Percentiles rank a stretch among this genome's conserved stretches.
These are phyloP conservation scores for Yarrowia osloensis DNA, from an alignment of 805 yeast species.

Conservation along the genomic window DNA sequence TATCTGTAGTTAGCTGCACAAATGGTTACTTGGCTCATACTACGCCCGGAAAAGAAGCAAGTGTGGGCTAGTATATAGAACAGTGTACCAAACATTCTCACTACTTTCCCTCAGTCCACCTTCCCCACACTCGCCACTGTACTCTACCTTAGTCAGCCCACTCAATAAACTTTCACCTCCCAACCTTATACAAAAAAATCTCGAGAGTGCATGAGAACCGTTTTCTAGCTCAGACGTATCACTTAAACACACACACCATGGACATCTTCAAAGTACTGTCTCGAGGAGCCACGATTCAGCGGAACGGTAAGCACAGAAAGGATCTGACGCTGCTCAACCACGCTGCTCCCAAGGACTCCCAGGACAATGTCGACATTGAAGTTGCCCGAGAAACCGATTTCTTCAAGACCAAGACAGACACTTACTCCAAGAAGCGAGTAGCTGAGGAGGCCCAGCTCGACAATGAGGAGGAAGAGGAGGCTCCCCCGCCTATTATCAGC, in stretches of 20 bases:
- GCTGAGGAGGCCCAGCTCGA: slow-evolving; percentile 31
- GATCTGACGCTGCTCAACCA: slow-evolving; percentile 38
- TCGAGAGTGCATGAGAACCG: not conserved
- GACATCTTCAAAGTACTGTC: slow-evolving; percentile 85
- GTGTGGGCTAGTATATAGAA: no score
- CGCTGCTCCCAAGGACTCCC: slow-evolving; percentile 42
- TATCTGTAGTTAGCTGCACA: no score
- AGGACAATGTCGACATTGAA: slow-evolving; percentile 49
- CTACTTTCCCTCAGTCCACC: not conserved
- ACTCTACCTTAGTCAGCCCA: not conserved
- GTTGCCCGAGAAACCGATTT: slow-evolving; percentile 80
- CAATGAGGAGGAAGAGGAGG: slow-evolving; percentile 34
- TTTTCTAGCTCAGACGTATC: not conserved
- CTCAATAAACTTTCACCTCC: not conserved
- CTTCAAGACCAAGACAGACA: slow-evolving; percentile 56
- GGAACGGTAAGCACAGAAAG: slow-evolving; percentile 50
- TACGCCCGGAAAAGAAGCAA: not conserved
- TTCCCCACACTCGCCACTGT: not conserved
- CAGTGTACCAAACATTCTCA: no score
- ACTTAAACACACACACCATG: slow-evolving; percentile 49
- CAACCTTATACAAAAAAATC: slow-evolving; percentile 5
- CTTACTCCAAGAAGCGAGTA: slow-evolving; percentile 43
- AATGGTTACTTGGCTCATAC: no score
- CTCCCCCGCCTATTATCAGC: slow-evolving; percentile 50
- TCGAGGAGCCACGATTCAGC: slow-evolving; percentile 80